phyloP scores from a whole-genome alignment of 768 basidiomycete genomes.

The Tylopilus subfusipes region DNA sequence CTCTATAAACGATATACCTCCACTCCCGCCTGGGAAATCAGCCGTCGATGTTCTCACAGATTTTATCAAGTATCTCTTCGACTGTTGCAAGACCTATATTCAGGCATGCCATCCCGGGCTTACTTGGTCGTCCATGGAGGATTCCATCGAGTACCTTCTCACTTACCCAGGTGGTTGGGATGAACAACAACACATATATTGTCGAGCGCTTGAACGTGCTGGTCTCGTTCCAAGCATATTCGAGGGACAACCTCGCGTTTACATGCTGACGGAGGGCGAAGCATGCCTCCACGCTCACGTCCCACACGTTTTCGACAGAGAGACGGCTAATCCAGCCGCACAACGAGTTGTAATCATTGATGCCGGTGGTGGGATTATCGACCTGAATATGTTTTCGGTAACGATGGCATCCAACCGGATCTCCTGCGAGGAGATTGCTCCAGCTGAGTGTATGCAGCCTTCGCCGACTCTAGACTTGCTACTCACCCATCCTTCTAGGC shows the following conservation, averaged over 20 bases:
- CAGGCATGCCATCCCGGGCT: slow-evolving; percentile 15
- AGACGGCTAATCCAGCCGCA: not conserved
- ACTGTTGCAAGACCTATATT: slow-evolving; percentile 12
- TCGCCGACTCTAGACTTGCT: not conserved
- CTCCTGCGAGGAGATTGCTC: not conserved
- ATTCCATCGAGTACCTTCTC: slow-evolving; percentile 18
- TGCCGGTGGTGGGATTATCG: not conserved
- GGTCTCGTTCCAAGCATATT: slow-evolving; percentile 15
- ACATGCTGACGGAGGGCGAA: slow-evolving; percentile 2
- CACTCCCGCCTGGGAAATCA: slow-evolving; percentile 17
- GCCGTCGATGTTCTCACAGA: not conserved
- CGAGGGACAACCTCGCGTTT: slow-evolving; percentile 14
- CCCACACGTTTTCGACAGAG: not conserved
- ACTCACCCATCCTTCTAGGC: not conserved
- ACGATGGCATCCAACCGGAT: not conserved
- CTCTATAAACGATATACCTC: slow-evolving; percentile 23
- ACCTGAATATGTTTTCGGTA: not conserved
- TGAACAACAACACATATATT: slow-evolving; percentile 15
- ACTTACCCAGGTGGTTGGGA: slow-evolving; percentile 18
- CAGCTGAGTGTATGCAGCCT: not conserved
- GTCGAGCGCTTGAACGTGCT: slow-evolving; percentile 16
- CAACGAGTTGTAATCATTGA: not conserved
- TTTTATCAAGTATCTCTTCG: not conserved
- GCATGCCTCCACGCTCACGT: not conserved
- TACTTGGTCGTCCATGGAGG: slow-evolving; percentile 14